Conservation (phyloP, 371 early-diverging fungal genomes). For the Mortierella sp. region DNA sequence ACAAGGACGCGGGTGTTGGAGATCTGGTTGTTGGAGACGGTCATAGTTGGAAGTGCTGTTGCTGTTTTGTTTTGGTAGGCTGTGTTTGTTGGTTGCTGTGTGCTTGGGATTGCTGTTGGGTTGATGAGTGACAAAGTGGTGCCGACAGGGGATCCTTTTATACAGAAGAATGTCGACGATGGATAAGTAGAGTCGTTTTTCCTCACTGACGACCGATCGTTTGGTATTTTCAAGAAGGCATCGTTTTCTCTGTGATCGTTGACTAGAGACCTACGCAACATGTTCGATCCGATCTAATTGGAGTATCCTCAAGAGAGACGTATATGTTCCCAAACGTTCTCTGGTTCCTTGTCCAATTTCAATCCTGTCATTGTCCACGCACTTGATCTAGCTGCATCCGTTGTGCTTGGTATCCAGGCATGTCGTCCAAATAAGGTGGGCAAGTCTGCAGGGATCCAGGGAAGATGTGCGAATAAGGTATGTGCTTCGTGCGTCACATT, state of each 20-base stretch:
- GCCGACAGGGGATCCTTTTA: neutral
- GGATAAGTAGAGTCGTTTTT: neutral
- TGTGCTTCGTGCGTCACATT: conserved; percentile 3
- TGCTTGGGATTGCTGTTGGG: neutral
- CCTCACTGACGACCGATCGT: neutral
- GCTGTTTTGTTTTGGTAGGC: neutral
- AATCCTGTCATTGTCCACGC: neutral
- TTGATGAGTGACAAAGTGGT: neutral
- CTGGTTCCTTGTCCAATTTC: neutral
- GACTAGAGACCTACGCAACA: neutral
- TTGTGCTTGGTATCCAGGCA: neutral
- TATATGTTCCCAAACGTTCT: neutral
- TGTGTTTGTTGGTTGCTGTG: neutral
- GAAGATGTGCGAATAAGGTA: neutral
- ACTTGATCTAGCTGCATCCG: neutral
- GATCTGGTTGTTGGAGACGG: conserved; percentile 13
- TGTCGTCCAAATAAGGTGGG: conserved; percentile 4
- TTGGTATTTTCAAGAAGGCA: neutral
- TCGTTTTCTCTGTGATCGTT: neutral
- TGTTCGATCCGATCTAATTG: neutral
- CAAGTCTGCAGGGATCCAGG: neutral
- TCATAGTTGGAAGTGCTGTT: conserved; percentile 18
- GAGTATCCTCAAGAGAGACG: neutral
- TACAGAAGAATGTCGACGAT: neutral
- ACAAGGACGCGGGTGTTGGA: conserved; percentile 41